Evolutionary conservation across 2,329 filamentous ascomycete species (phyloP).

Genomic region (Aspergillus floridensis): DNA sequence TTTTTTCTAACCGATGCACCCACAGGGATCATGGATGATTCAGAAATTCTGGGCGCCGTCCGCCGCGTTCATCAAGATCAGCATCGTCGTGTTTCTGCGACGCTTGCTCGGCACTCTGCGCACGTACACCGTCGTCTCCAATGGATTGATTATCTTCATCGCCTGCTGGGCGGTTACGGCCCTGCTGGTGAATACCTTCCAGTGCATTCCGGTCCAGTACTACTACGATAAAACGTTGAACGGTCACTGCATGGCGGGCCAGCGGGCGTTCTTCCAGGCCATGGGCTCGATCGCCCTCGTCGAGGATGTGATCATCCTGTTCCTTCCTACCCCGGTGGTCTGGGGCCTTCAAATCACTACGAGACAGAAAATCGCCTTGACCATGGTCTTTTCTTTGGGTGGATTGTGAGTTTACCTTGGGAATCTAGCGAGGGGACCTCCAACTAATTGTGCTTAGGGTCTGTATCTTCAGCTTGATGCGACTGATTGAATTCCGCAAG

Average conservation of each 20-base stretch:
- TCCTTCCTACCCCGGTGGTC: slow-evolving; percentile 10
- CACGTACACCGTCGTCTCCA: slow-evolving; percentile 3
- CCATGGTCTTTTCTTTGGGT: slow-evolving; percentile 12
- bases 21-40: slow-evolving; percentile 15
- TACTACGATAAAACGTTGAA: slow-evolving; percentile 13
- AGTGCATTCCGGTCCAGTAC: slow-evolving; percentile 13
- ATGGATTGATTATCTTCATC: slow-evolving; percentile 11
- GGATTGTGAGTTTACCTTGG: slow-evolving; percentile 8
- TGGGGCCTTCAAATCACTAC: slow-evolving; percentile 12
- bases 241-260: slow-evolving; percentile 11
- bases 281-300: slow-evolving; percentile 13
- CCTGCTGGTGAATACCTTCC: slow-evolving; percentile 13
- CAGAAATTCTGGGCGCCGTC: slow-evolving; percentile 17
- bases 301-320: slow-evolving; percentile 13
- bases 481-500: slow-evolving; percentile 14
- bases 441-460: slow-evolving; percentile 5
- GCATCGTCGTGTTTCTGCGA: slow-evolving; percentile 13
- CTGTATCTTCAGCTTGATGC: slow-evolving; percentile 22
- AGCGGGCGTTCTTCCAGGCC: slow-evolving; percentile 11
- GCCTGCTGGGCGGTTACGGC: slow-evolving; percentile 11
- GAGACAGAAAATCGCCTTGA: slow-evolving; percentile 13
- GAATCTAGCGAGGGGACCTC: neutral
- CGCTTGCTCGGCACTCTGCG: slow-evolving; percentile 11
- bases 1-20: neutral
- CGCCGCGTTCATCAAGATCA: slow-evolving; percentile 14